These are phyloP conservation scores for Lasiodiplodia citricola DNA, from an alignment of 2,329 filamentous ascomycete species.

Conservation along the genomic window DNA sequence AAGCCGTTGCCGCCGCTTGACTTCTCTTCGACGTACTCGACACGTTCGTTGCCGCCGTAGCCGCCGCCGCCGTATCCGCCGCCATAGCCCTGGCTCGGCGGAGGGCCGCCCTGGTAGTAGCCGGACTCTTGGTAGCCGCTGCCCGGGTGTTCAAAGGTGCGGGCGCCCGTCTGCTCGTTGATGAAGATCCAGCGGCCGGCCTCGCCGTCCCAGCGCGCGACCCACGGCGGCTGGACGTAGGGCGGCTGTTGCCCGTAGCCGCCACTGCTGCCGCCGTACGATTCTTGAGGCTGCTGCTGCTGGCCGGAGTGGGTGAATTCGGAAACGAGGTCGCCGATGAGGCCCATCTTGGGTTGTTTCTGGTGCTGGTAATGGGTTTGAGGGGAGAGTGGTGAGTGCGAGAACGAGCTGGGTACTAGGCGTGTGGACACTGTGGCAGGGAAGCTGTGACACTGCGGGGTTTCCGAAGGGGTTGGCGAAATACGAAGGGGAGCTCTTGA, in stretches of 20 bases:
- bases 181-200: slow-evolving; percentile 50
- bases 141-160: slow-evolving; percentile 46
- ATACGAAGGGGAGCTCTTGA: slow-evolving; percentile 4
- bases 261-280: slow-evolving; percentile 1
- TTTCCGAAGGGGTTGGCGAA: neutral
- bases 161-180: slow-evolving; percentile 54
- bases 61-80: slow-evolving; percentile 29
- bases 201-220: slow-evolving; percentile 22
- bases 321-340: slow-evolving; percentile 23
- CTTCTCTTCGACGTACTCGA: slow-evolving; percentile 30
- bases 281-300: neutral
- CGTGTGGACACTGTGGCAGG: neutral
- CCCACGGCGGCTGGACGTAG: slow-evolving; percentile 18
- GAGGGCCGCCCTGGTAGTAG: slow-evolving; percentile 25
- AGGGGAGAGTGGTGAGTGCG: neutral
- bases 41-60: slow-evolving; percentile 14
- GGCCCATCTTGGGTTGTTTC: neutral
- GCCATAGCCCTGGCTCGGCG: slow-evolving; percentile 26
- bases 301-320: slow-evolving; percentile 20
- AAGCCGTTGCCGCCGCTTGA: slow-evolving; percentile 35
- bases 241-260: slow-evolving; percentile 4
- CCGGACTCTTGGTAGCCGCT: slow-evolving; percentile 26
- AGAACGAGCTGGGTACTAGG: neutral
- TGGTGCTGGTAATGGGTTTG: neutral
- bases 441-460: neutral